Conservation (phyloP, 306 rosid genomes). For the Hippophae rhamnoides region DNA sequence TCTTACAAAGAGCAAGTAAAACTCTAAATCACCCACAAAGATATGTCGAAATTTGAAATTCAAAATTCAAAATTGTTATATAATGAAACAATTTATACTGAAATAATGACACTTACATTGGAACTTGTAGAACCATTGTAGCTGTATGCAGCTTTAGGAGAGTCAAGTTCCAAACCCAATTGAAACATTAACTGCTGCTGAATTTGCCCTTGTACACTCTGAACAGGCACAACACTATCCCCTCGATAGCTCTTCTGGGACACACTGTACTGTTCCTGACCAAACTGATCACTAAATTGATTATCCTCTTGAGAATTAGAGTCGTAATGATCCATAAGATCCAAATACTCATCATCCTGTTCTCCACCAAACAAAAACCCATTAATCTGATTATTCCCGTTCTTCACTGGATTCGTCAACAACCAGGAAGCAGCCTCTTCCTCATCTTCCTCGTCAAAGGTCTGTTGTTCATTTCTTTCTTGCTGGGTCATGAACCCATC, state of each 20-base stretch:
- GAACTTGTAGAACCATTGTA: constrained; percentile 55
- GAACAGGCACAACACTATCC: constrained; percentile 79
- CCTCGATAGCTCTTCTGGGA: constrained; percentile 44
- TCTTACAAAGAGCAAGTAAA: not conserved
- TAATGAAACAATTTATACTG: not conserved
- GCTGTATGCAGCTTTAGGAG: constrained; percentile 47
- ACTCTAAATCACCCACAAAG: not conserved
- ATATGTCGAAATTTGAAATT: not conserved
- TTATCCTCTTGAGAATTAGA: constrained; percentile 34
- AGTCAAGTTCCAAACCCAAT: constrained; percentile 50
- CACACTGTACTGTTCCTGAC: constrained; percentile 26
- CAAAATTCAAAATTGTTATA: not conserved
- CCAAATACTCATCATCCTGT: constrained; percentile 69
- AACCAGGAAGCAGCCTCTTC: constrained; percentile 86
- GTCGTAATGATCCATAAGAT: constrained; percentile 47
- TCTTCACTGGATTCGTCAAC: constrained; percentile 52
- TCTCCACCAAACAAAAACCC: constrained; percentile 58
- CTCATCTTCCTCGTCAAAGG: constrained; percentile 43
- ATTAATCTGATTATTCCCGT: constrained; percentile 22
- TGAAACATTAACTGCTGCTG: constrained; percentile 38
- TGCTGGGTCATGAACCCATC: constrained; percentile 28
- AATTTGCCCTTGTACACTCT: constrained; percentile 17
- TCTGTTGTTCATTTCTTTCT: constrained; percentile 29
- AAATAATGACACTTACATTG: constrained; percentile 34
- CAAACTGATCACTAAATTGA: constrained; percentile 21